Base-by-base conservation (phyloP, 1,284 basidiomycete genomes). In the Ustilago sp. region DNA sequence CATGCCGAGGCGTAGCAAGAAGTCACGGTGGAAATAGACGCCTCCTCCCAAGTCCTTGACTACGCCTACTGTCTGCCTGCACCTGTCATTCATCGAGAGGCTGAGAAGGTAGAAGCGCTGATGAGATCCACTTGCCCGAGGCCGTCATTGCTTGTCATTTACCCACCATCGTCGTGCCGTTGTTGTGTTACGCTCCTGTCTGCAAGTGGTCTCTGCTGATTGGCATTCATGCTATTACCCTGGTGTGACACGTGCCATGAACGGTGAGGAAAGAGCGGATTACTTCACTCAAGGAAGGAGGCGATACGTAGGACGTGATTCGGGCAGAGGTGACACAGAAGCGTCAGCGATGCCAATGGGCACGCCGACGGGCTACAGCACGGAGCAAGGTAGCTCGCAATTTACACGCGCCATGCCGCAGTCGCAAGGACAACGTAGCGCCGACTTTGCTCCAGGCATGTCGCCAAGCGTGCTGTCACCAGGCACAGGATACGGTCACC, bases 241-340 rank as follows among this genome's bases (percentile, higher is more conserved):
- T 8, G 63, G 68, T 1, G 53, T 65, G 12, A 56, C 63, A 13
- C 47, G 62, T 8, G 48, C 61, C 1, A 48, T 41, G 32, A 54
- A 47, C 8, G 61, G 15, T 11, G 68, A 70, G 2, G 68, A 64
- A 28, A 38, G 63, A 5, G 47, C 48, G 6, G 68, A 71, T 43
- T 71, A 71, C 43, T 71, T 71, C 23, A 35, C 23, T 3, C 59
- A 57, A 39, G 63, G 51, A 19, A 54, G 59, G 48, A 71, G 63
- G 15, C 68, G 68, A n/a, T 61, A 51, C 23, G 58, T 38, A 28
- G 58, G 47, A 8, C 62, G 54, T 9, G 23, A 45, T 15, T 52
- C 62, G 38, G 62, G 57, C 17, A 35, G 39, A 36, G 59, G 68
- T 35, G 62, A 58, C 17, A 36, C 36, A 13, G 65, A 28, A 12